Base-by-base conservation (phyloP, 1,284 basidiomycete species). In the Tylopilus orsonianus region DNA sequence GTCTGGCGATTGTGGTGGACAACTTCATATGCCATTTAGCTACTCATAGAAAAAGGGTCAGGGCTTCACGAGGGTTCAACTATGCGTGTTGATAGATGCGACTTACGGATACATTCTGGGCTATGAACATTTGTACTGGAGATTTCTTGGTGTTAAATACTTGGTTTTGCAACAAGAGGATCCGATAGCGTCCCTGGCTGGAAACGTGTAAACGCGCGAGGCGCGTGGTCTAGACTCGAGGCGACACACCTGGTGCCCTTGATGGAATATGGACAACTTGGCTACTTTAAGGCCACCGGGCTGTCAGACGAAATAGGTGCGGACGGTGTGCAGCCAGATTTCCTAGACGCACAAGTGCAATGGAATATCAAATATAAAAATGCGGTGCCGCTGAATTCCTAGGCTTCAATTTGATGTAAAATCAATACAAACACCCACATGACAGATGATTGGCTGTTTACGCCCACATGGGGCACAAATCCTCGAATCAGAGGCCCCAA, bases 341-440 rank as follows among this genome's bases (percentile, higher is more conserved):
- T 38, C n/a, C 36, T 13, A 36, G 37, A 38, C 50, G 29, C 40
- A 56, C 46, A 48, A 49, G 44, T 32, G 48, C 30, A 49, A 35
- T n/a, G 32, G 7, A 30, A 62, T 57, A 62, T 58, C 52, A 62
- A 66, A 62, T 62, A 41, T 8, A 19, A 48, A 37, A 48, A 48
- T 46, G 33, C 42, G 38, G 23, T 19, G 23, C 19, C 20, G 8
- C 20, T 32, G 41, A 32, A 47, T 43, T 37, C 44, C 19, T 49
- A 18, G 7, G 47, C 36, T 41, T 49, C 47, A 33, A 49, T 46
- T 49, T 53, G 52, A 54, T 64, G 52, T 37, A 37, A 49, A 46
- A 41, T 33, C 44, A 47, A 40, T 49, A 47, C 20, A 30, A 35
- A 33, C 24, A 51, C 52, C 32, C 36, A 54, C 48, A 36, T 20